Evolutionary conservation across 768 basidiomycete species (phyloP), one percentile per base, ranked within the genome.

Genomic region (Tulasnella sp.): DNA sequence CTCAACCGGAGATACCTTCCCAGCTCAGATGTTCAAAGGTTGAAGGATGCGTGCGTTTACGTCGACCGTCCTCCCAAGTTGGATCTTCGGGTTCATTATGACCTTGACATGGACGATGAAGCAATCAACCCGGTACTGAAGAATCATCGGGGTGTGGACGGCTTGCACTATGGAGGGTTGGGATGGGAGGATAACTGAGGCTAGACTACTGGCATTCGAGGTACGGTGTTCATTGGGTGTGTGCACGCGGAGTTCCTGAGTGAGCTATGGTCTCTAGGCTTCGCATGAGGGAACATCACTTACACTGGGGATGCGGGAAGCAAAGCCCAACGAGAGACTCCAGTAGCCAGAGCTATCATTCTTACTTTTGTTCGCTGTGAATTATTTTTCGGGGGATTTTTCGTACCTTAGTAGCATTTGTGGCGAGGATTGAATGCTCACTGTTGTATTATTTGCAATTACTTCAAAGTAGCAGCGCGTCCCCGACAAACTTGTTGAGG

Each of bases 381-480:
- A 72, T 78, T 85, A 86, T 76, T 85, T 85, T 72, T 86, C 83
- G 42, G 97, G 87, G 82, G 90, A 92, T 85, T 91, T 93, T 84
- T 97, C 96, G n/a, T 86, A 99, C 85, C 86, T 91, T 93, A 82
- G 89, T 92, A 12, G 96, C 96, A 83, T 95, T 93, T 87, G 92
- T 94, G 77, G 92, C 90, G 85, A 96, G 97, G 77, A 93, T 89
- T 4, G 92, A 90, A 34, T 88, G 88, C 83, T 96, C 93, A 1
- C 92, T 92, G 85, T 99, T 99, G 87, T 97, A 99, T 75, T 88
- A 85, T 79, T 89, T 86, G 96, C n/a, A 98, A 84, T 99, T 99
- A 83, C 95, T 91, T 83, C 95, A 95, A 77, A 99, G 90, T 78
- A 98, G 88, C 82, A 92, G 90, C 22, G 93, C 93, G 85, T 98